A percentile compares a stretch with the other conserved stretches of the same genome.
Evolutionary conservation across 768 basidiomycete genomes (phyloP).

Genomic region (Xanthoconium purpureum): DNA sequence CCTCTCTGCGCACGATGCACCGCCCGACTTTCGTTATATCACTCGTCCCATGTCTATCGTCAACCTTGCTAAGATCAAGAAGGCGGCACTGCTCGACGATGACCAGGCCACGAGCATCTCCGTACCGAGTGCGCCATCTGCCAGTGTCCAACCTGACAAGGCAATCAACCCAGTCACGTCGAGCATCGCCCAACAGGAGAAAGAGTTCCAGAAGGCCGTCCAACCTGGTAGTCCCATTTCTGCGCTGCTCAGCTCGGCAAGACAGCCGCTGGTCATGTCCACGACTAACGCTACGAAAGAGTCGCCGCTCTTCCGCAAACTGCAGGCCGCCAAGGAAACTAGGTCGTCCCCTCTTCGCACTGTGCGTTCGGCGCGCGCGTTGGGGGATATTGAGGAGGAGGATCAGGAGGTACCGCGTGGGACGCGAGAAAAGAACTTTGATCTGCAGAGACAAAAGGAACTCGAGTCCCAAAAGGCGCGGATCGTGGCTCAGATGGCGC

Average conservation of each 20-base stretch:
- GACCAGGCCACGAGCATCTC: slow-evolving; percentile 48
- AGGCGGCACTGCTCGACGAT: slow-evolving; percentile 60
- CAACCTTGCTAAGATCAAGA: slow-evolving; percentile 70
- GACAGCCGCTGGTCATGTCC: slow-evolving; percentile 80
- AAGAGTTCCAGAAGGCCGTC: slow-evolving; percentile 94
- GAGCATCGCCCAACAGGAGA: slow-evolving; percentile 82
- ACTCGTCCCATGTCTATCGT: slow-evolving; percentile 53
- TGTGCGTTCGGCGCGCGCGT: slow-evolving; percentile 36
- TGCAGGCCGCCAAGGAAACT: slow-evolving; percentile 50
- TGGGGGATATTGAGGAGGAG: slow-evolving; percentile 48
- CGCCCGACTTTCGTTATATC: slow-evolving; percentile 75
- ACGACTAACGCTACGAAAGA: slow-evolving; percentile 41
- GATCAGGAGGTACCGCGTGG: slow-evolving; percentile 41
- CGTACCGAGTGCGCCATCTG: slow-evolving; percentile 37
- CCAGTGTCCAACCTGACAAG: slow-evolving; percentile 17
- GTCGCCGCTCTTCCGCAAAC: slow-evolving; percentile 45
- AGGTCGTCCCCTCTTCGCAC: slow-evolving; percentile 54
- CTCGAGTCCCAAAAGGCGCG: slow-evolving; percentile 88
- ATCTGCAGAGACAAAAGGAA: slow-evolving; percentile 59
- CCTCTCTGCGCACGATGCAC: slow-evolving; percentile 65
- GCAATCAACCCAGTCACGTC: slow-evolving; percentile 46
- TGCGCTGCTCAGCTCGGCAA: slow-evolving; percentile 82
- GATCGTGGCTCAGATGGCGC: slow-evolving; percentile 92
- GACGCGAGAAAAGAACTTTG: slow-evolving; percentile 38
- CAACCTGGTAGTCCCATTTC: slow-evolving; percentile 95